These are phyloP conservation scores for Microsporum ferrugineum DNA, from an alignment of 2,329 filamentous ascomycete genomes.

Conservation along the genomic window DNA sequence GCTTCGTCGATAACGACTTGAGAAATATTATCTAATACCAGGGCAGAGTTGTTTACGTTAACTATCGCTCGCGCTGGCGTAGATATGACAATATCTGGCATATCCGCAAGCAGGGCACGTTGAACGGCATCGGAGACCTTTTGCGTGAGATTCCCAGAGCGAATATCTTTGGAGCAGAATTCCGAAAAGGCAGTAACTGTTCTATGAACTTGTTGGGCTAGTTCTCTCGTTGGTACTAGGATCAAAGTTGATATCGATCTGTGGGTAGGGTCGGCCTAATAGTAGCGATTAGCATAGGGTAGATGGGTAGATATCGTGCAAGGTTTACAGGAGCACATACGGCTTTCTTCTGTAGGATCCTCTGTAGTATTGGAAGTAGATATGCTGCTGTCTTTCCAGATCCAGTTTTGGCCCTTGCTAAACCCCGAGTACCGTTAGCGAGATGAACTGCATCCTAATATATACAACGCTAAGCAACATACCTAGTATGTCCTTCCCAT, in stretches of 20 bases:
- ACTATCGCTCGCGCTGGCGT: slow-evolving; percentile 76
- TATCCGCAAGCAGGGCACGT: slow-evolving; percentile 70
- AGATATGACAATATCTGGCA: slow-evolving; percentile 79
- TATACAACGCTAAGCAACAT: slow-evolving; percentile 10
- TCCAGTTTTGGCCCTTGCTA: slow-evolving; percentile 82
- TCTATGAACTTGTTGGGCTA: slow-evolving; percentile 81
- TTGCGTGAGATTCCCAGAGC: slow-evolving; percentile 74
- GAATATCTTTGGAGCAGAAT: slow-evolving; percentile 76
- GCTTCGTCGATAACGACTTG: slow-evolving; percentile 88
- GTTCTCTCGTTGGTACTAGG: slow-evolving; percentile 85
- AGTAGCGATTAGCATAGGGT: slow-evolving; percentile 51
- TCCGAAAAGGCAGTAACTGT: slow-evolving; percentile 63
- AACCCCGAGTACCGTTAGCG: background rate
- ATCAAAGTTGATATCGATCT: slow-evolving; percentile 63
- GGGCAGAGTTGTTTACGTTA: slow-evolving; percentile 60
- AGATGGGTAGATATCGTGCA: background rate
- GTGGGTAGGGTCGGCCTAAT: slow-evolving; percentile 26
- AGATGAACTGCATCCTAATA: background rate
- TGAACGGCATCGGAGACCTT: slow-evolving; percentile 85
- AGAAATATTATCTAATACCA: slow-evolving; percentile 59
- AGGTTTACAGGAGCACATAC: slow-evolving; percentile 28
- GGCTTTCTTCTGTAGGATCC: slow-evolving; percentile 66
- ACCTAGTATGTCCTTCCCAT: slow-evolving; percentile 75
- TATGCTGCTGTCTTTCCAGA: slow-evolving; percentile 98
- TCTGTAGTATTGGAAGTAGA: slow-evolving; percentile 74